A percentile compares a stretch with the other conserved stretches of the same genome.
These are phyloP conservation scores for Colletotrichum godetiae DNA, from an alignment of 2,329 filamentous ascomycete genomes.

Conservation along the genomic window DNA sequence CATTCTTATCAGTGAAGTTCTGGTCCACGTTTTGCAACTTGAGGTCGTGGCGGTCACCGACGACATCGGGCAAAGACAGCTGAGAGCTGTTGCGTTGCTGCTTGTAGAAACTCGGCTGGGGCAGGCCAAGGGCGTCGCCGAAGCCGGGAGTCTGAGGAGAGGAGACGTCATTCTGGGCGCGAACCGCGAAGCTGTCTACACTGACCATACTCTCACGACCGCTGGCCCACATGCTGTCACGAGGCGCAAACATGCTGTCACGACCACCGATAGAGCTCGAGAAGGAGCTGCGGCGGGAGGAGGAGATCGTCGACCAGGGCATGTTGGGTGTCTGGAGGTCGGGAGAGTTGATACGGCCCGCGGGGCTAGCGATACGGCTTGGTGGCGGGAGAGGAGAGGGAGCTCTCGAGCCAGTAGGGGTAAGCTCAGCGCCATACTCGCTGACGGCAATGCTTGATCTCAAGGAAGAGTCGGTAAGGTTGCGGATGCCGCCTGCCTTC, in stretches of 20 bases:
- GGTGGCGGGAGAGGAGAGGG: conserved; percentile 29
- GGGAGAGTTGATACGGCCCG: conserved; percentile 24
- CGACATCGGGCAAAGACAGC: conserved; percentile 66
- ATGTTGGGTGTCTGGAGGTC: conserved; percentile 30
- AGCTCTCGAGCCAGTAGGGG: conserved; percentile 22
- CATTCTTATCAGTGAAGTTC: conserved; percentile 74
- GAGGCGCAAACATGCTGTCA: conserved; percentile 14
- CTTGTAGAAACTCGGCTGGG: conserved; percentile 34
- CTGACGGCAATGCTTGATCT: conserved; percentile 28
- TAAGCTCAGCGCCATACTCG: conserved; percentile 26
- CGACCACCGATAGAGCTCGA: conserved; percentile 28
- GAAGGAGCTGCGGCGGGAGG: conserved; percentile 33
- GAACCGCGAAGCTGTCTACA: conserved; percentile 42
- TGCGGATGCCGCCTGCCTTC: conserved; percentile 31
- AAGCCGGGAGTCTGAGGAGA: conserved; percentile 24
- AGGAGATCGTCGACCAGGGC: conserved; percentile 28
- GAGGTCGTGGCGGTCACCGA: conserved; percentile 71
- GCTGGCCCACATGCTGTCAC: conserved; percentile 2
- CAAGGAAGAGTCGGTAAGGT: conserved; percentile 29
- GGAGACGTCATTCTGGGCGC: conserved; percentile 34
- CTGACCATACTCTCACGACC: conserved; percentile 35
- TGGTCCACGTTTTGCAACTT: conserved; percentile 75
- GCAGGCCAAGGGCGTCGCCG: conserved; percentile 21
- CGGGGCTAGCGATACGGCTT: conserved; percentile 27
- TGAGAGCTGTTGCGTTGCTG: conserved; percentile 54